A percentile compares a stretch with the other conserved stretches of the same genome.
phyloP scores from a whole-genome alignment of 1,139 yeast genomes.

The Saccharomyces pastorianus region DNA sequence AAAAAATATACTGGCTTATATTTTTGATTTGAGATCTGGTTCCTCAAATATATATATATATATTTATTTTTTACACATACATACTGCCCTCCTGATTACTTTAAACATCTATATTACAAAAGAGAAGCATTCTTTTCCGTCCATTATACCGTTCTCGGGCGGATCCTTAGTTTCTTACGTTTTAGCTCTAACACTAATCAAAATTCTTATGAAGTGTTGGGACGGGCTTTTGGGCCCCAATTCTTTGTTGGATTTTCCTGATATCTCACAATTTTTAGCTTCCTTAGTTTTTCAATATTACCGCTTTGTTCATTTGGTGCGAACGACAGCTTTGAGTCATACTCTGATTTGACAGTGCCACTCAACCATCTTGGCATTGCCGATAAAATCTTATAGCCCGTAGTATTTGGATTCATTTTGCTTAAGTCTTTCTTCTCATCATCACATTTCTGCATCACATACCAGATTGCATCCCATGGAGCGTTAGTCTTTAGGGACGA shows the following conservation, averaged over 20 bases:
- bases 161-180: background rate
- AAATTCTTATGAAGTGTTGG: conserved; percentile 22
- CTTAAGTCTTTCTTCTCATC: conserved; percentile 33
- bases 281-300: conserved; percentile 52
- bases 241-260: conserved; percentile 88
- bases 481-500: conserved; percentile 87
- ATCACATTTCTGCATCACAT: conserved; percentile 62
- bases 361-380: conserved; percentile 28
- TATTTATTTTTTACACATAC: background rate
- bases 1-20: background rate
- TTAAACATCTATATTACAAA: background rate
- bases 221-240: conserved; percentile 94
- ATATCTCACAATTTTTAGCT: conserved; percentile 71
- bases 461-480: conserved; percentile 72
- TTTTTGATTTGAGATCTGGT: background rate
- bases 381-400: conserved; percentile 48
- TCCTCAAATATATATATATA: background rate
- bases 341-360: conserved; percentile 10
- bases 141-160: background rate
- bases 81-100: background rate
- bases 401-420: conserved; percentile 42
- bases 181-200: background rate
- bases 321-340: conserved; percentile 35
- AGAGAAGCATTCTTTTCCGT: background rate
- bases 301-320: conserved; percentile 51